Percentiles rank a stretch among this genome's conserved stretches.
phyloP scores from a whole-genome alignment of 495 filamentous ascomycete genomes.

The Aspergillus bertholletiae region DNA sequence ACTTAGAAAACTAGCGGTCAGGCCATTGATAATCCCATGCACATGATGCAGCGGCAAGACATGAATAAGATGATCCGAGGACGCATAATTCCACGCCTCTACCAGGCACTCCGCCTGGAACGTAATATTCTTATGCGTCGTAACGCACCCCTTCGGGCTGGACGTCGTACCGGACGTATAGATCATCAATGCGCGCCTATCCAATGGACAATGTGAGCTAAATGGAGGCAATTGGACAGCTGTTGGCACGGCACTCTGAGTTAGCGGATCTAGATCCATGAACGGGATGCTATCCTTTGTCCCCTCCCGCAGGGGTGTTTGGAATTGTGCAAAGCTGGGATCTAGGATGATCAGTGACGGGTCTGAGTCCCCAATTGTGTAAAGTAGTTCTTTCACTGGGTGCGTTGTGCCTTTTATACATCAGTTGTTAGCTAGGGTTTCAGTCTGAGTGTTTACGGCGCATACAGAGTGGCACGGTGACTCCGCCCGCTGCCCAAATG shows the following conservation, averaged over 20 bases:
- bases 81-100: constrained; percentile 34
- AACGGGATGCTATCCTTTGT: constrained; percentile 26
- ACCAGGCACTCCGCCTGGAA: constrained; percentile 39
- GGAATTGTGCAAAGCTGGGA: constrained; percentile 34
- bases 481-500: constrained; percentile 38
- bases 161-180: constrained; percentile 47
- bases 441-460: neutral
- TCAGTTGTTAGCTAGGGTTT: neutral
- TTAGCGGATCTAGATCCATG: constrained; percentile 31
- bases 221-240: constrained; percentile 27
- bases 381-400: constrained; percentile 40
- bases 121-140: constrained; percentile 42
- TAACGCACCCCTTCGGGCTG: constrained; percentile 42
- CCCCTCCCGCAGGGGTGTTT: constrained; percentile 27
- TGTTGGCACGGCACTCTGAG: constrained; percentile 15
- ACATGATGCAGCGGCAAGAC: constrained; percentile 45
- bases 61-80: constrained; percentile 39
- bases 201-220: constrained; percentile 20
- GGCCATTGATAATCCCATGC: constrained; percentile 43
- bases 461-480: constrained; percentile 40
- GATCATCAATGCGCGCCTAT: constrained; percentile 41
- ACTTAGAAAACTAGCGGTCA: constrained; percentile 34
- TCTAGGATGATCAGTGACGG: constrained; percentile 41
- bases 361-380: constrained; percentile 40
- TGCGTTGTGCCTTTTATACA: constrained; percentile 43